Evolutionary conservation across 1,139 yeast genomes (phyloP), one percentile per base, ranked within the genome.

Genomic region (Nakaseomyces bracarensis): DNA sequence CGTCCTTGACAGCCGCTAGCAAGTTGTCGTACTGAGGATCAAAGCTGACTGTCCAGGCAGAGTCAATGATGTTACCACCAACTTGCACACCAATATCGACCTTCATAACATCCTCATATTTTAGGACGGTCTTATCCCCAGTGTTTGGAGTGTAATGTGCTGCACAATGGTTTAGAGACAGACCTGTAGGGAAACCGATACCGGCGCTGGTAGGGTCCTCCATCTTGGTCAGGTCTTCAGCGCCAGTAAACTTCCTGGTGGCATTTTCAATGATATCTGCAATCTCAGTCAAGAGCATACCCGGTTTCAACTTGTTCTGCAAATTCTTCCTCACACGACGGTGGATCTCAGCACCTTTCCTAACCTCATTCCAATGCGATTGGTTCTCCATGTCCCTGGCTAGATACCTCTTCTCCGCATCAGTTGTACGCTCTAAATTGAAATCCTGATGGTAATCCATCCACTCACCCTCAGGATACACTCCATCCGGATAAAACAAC

Each of bases 121-220:
- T 70, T 52, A 91, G 69, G 1, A 82, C 82, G 8, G 83, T 74
- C 55, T 79, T 85, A 64, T 93, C 98, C 15, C 96, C 96, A 14
- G 94, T 81, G 65, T 91, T 91, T 15, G 99, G 99, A 0, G 97
- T 89, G 64, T 87, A 91, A 63, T 93, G 99, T 0, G 98, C 98
- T 23, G 99, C 99, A 54, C 87, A 82, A 60, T 89, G 85, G 65
- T 91, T 93, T 50, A 89, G 67, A 1, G 96, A 85, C 40, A 93
- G 74, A 43, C 99, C 99, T 9, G 97, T 87, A 36, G 99, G 99
- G 71, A 91, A 91, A 2, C 97, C 99, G 55, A 89, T 77, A 34
- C 99, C 99, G 10, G 89, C 93, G 14, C 60, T 55, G 40, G 52
- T 58, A 11, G 66, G 63, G 43, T 70, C 66, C 15, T 66, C 62